Evolutionary conservation across 1,139 yeast species (phyloP), one percentile per base, ranked within the genome.

Genomic region (Candida sp.): DNA sequence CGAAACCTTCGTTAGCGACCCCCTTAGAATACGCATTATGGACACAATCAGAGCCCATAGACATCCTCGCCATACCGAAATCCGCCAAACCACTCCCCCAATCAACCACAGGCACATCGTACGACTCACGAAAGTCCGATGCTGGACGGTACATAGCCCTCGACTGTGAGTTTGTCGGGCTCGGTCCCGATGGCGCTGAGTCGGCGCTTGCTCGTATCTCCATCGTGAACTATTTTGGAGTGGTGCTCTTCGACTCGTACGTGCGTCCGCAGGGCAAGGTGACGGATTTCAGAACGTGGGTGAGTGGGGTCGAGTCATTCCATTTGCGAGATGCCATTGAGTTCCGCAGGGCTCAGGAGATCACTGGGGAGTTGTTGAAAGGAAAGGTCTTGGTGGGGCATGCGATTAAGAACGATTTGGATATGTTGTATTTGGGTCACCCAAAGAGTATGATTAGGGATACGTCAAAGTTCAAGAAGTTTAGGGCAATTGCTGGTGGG

Each of bases 121-220:
- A 52, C 22, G 63, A 63, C 33, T 45, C 55, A 31, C 61, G 69
- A 32, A 75, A 73, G 52, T 58, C 49, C 45, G 80, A 76, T 46
- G 76, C 83, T 1, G 97, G 97, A 0, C 87, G 81, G 60, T 91
- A 81, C 58, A 59, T 93, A 6, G 92, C 97, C 0, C 81, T 93
- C 53, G 98, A 93, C 70, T 92, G 98, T 74, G 98, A 93, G 63
- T 92, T 93, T 75, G 98, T 93, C 1, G 98, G 98, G 5, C 86
- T 88, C 0, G 98, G 97, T 0, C 82, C 80, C 1, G 85, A 84
- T 23, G 96, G 96, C 6, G 60, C 63, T 34, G 81, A 78, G 43
- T 86, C 93, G 4, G 93, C 86, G 1, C 74, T 93, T 31, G 98
- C 97, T 0, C 78, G 98, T 58, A 93, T 92, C 0, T 90, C 97